These are phyloP conservation scores for Herpetomonas tarakana DNA, from an alignment of 208 protist species.

Conservation along the genomic window DNA sequence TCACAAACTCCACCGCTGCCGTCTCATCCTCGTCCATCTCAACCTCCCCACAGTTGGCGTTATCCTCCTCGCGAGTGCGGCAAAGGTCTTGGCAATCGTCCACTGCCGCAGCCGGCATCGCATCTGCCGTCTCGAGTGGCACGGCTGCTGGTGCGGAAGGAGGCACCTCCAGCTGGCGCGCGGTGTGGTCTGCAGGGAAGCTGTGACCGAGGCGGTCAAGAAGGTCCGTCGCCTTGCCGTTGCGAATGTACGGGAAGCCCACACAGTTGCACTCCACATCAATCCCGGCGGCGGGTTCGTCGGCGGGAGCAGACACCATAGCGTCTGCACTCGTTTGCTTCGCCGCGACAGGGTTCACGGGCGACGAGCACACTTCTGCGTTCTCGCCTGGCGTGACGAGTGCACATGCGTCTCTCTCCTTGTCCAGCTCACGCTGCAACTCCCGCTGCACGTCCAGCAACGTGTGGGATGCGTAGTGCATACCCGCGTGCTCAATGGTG, in stretches of 20 bases:
- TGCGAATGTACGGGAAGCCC: too few relatives aligned
- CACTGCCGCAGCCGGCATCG: too few relatives aligned
- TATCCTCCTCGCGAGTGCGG: too few relatives aligned
- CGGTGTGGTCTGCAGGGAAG: slow-evolving; percentile 1
- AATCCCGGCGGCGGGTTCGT: too few relatives aligned
- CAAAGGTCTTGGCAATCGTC: too few relatives aligned
- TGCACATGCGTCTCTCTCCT: too few relatives aligned
- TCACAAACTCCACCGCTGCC: slow-evolving; percentile 2
- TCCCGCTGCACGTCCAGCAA: slow-evolving; percentile 23
- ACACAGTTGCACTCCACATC: too few relatives aligned
- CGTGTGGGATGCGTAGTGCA: slow-evolving; percentile 40
- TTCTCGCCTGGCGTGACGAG: too few relatives aligned
- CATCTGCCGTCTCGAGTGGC: neutral
- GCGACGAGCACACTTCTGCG: too few relatives aligned
- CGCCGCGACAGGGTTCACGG: slow-evolving; percentile 7
- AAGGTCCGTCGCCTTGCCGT: slow-evolving; percentile 10
- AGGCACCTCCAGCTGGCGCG: neutral
- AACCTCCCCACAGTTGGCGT: neutral
- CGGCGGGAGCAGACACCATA: slow-evolving; percentile 4
- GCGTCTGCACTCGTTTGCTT: slow-evolving; percentile 5
- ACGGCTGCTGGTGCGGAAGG: neutral
- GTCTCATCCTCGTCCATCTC: slow-evolving; percentile 6
- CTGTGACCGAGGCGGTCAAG: neutral
- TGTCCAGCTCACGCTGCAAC: slow-evolving; percentile 15
- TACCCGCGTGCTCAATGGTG: slow-evolving; percentile 36